Conservation (phyloP, 2,329 filamentous ascomycete genomes). For the Alternaria rosae region DNA sequence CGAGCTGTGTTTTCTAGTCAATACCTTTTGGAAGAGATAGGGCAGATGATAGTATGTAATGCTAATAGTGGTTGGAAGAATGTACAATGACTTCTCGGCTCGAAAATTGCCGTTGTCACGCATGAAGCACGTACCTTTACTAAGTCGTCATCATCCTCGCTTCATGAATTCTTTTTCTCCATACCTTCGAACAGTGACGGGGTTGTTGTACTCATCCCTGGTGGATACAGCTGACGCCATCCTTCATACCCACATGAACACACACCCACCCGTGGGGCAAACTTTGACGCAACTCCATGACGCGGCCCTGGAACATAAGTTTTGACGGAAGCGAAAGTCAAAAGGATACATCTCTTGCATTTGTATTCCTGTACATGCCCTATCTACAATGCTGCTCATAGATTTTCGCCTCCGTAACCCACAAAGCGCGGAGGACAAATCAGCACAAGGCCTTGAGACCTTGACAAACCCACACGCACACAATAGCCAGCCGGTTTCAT, state of each 20-base stretch:
- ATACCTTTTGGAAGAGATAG: not conserved
- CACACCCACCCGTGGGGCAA: not conserved
- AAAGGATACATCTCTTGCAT: conserved; percentile 1
- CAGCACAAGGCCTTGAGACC: not conserved
- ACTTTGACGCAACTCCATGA: not conserved
- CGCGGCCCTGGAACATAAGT: not conserved
- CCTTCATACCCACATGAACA: not conserved
- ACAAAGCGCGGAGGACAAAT: not conserved
- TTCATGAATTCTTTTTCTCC: not conserved
- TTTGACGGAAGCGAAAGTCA: not conserved
- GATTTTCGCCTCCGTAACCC: not conserved
- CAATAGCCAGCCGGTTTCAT: not conserved
- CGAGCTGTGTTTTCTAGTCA: not conserved
- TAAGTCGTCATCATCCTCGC: not conserved
- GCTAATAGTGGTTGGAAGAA: not conserved
- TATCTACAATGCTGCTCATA: conserved; percentile 6
- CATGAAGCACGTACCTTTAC: not conserved
- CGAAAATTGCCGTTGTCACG: not conserved
- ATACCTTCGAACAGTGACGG: not conserved
- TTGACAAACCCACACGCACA: not conserved
- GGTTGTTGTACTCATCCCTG: not conserved
- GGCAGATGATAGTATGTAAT: not conserved
- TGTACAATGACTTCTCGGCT: not conserved
- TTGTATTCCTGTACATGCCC: conserved; percentile 4
- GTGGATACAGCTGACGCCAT: not conserved